phyloP scores from a whole-genome alignment of 2,329 filamentous ascomycete species.

The Microcera coccophila region DNA sequence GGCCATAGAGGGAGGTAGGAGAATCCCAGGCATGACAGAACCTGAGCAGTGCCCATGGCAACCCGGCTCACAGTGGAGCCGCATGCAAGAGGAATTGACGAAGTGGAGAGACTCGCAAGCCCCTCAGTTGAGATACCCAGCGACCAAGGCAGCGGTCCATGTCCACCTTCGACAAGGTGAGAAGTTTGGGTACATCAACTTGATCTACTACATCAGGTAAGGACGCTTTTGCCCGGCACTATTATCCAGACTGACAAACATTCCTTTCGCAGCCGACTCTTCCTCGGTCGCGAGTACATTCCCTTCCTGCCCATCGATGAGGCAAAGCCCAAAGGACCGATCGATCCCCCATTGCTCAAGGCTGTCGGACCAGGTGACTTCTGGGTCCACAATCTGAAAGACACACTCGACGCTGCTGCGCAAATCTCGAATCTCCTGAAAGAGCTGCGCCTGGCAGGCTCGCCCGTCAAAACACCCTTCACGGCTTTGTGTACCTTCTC shows the following conservation, averaged over 20 bases:
- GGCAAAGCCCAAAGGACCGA: slow-evolving; percentile 18
- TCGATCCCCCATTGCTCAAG: slow-evolving; percentile 21
- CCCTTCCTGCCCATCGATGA: slow-evolving; percentile 24
- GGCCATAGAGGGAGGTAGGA: slow-evolving; percentile 21
- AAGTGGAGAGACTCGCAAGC: slow-evolving; percentile 19
- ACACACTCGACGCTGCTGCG: slow-evolving; percentile 18
- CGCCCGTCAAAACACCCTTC: slow-evolving; percentile 20
- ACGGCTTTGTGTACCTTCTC: slow-evolving; percentile 21
- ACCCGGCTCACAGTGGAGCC: slow-evolving; percentile 16
- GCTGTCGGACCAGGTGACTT: slow-evolving; percentile 16
- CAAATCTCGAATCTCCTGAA: slow-evolving; percentile 21
- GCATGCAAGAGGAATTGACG: slow-evolving; percentile 17
- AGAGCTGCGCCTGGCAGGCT: slow-evolving; percentile 19
- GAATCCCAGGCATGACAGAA: slow-evolving; percentile 19
- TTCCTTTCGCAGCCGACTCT: slow-evolving; percentile 9
- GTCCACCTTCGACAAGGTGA: slow-evolving; percentile 24
- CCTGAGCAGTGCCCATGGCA: slow-evolving; percentile 19
- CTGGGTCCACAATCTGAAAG: slow-evolving; percentile 15
- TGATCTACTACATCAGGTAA: slow-evolving; percentile 26
- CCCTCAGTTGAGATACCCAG: slow-evolving; percentile 18
- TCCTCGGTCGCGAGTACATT: slow-evolving; percentile 21
- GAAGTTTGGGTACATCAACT: slow-evolving; percentile 23
- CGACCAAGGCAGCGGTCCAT: slow-evolving; percentile 18
- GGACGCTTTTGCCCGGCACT: neutral
- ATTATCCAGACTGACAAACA: neutral